A percentile compares a stretch with the other conserved stretches of the same genome.
phyloP scores from a whole-genome alignment of 345 rosid genomes.

The Hirschfeldia incana region DNA sequence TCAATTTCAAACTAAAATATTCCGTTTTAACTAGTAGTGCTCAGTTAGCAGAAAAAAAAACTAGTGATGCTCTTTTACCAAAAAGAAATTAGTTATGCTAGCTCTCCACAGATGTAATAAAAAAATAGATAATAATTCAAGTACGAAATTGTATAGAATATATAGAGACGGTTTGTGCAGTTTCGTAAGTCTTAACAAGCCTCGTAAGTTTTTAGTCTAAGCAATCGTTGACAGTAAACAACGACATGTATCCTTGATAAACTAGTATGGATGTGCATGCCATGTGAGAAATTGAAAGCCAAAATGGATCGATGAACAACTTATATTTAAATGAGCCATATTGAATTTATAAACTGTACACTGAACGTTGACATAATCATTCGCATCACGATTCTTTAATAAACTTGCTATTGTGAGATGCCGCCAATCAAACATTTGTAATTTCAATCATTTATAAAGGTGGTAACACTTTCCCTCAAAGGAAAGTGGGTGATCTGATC shows the following conservation, averaged over 20 bases:
- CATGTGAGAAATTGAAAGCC: slow-evolving; percentile 5
- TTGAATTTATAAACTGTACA: neutral
- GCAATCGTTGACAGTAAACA: slow-evolving; percentile 2
- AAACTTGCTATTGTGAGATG: neutral
- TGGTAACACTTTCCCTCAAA: slow-evolving; percentile 5
- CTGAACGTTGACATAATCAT: neutral
- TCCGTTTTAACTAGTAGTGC: neutral
- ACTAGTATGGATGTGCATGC: neutral
- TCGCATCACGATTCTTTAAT: neutral
- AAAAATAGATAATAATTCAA: neutral
- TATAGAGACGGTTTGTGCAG: neutral
- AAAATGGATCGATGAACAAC: neutral
- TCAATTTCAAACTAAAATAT: neutral
- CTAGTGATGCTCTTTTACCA: no score
- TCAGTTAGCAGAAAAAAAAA: no score
- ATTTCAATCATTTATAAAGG: neutral
- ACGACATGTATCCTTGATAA: neutral
- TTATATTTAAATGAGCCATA: neutral
- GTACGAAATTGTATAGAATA: neutral
- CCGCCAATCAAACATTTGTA: neutral
- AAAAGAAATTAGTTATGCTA: no score
- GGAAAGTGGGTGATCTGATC: slow-evolving; percentile 23
- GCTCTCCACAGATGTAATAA: neutral
- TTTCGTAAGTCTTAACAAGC: neutral
- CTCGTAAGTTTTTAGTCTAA: neutral